Evolutionary conservation across 495 filamentous ascomycete genomes (phyloP), one percentile per base, ranked within the genome.

Genomic region (Trichoderma asperelloides): DNA sequence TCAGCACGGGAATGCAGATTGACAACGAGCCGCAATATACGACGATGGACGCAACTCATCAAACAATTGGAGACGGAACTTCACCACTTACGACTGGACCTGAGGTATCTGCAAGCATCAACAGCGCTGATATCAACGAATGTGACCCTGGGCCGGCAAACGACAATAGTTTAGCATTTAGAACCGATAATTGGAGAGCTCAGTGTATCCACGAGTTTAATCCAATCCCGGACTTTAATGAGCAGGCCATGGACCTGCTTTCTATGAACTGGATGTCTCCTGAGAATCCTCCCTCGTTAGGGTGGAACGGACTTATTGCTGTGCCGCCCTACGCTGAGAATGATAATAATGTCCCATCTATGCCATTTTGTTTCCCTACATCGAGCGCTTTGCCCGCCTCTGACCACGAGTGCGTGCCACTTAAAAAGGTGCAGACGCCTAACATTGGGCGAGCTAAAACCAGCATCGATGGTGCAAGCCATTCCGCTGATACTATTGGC

Each of bases 201-300:
- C 55, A 62, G 16, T n/a, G 12, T 28, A 13, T 30, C 21, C 11
- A 62, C 55, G 23, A 27, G 21, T 62, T 27, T n/a, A 18, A 12
- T 18, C 16, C 41, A 3, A 45, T 45, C 41, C 16, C 41, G 1
- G 21, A 13, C 16, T 62, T 62, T 13, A 30, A 25, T 30, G 23
- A 62, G 55, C 55, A 25, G 13, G n/a, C 55, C 28, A 3, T 62
- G 13, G 55, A 30, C 21, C 16, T 62, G 11, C 28, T 30, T n/a
- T 25, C 23, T 13, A 62, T 62, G 12, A 62, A 62, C 8, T 62
- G 55, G 55, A 62, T 62, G 55, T 62, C 55, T 30, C 55, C 55
- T 3, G 55, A 62, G 16, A 6, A 25, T 3, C 25, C 21, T 27
- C 3, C 55, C n/a, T 25, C 23, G 8, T 13, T 25, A 3, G 21